Percentiles rank a stretch among this genome's conserved stretches.
Conservation (phyloP, 371 early-diverging fungal species). For the Smittium culicis region DNA sequence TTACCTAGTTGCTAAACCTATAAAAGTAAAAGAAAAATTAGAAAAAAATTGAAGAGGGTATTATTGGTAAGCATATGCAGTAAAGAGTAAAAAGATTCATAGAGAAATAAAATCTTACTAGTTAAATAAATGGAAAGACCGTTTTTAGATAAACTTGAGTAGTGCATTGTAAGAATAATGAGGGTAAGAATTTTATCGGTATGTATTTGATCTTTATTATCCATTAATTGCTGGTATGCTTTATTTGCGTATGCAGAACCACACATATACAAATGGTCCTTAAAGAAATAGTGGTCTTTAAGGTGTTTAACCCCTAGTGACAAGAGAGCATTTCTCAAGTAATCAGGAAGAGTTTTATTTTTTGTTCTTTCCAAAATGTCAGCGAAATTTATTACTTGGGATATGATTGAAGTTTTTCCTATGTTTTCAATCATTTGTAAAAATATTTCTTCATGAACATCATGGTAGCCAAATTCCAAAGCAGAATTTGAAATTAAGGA, state of each 20-base stretch:
- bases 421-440: background rate
- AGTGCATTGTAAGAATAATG: background rate
- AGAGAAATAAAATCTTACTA: background rate
- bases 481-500: background rate
- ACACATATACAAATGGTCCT: background rate
- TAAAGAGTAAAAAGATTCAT: background rate
- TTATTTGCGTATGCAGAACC: background rate
- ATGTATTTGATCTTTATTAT: background rate
- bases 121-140: background rate
- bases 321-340: background rate
- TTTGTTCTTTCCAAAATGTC: background rate
- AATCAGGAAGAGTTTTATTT: background rate
- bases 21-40: background rate
- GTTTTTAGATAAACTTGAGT: background rate
- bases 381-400: background rate
- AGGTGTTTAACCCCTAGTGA: background rate
- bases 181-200: background rate
- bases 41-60: background rate
- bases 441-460: background rate
- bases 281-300: background rate
- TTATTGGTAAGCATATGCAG: background rate
- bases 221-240: background rate
- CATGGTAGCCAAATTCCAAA: background rate
- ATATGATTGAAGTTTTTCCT: background rate
- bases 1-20: background rate